Conservation (phyloP, 2,329 filamentous ascomycete genomes). For the Claviceps humidiphila region DNA sequence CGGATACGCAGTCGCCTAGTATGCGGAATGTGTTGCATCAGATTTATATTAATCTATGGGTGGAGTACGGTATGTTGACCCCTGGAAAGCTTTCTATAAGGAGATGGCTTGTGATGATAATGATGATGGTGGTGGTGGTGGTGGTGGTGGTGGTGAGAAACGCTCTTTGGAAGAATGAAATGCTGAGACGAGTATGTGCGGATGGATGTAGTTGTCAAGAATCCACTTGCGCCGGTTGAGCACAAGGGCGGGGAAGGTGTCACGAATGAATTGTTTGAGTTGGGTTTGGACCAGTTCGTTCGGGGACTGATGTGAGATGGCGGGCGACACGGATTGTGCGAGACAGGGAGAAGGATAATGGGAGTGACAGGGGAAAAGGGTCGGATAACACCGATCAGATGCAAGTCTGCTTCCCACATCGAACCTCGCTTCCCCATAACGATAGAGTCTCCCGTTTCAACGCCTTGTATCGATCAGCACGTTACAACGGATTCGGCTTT, state of each 20-base stretch:
- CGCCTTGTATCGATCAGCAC: background rate
- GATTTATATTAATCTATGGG: slow-evolving; percentile 96
- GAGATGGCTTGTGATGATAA: too few relatives aligned
- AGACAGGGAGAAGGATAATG: too few relatives aligned
- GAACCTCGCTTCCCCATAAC: background rate
- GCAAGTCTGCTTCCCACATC: too few relatives aligned
- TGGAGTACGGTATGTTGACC: slow-evolving; percentile 64
- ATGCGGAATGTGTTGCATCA: slow-evolving; percentile 93
- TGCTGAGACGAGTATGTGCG: background rate
- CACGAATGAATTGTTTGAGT: slow-evolving; percentile 56
- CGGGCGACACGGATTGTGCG: background rate
- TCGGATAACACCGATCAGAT: too few relatives aligned
- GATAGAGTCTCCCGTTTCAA: background rate
- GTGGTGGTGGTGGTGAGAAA: too few relatives aligned
- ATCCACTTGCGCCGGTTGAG: slow-evolving; percentile 54
- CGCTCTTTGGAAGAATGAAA: background rate
- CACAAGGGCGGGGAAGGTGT: slow-evolving; percentile 57
- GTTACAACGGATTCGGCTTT: background rate
- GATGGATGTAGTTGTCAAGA: slow-evolving; percentile 47
- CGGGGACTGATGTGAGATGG: slow-evolving; percentile 43
- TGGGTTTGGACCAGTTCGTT: slow-evolving; percentile 66
- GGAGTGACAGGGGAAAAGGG: too few relatives aligned
- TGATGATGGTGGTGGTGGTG: too few relatives aligned
- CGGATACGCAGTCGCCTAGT: slow-evolving; percentile 75
- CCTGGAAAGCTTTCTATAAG: too few relatives aligned